Percentiles rank a stretch among this genome's conserved stretches.
Conservation (phyloP, 106 monocot genomes). For the Triglochin maritima region DNA sequence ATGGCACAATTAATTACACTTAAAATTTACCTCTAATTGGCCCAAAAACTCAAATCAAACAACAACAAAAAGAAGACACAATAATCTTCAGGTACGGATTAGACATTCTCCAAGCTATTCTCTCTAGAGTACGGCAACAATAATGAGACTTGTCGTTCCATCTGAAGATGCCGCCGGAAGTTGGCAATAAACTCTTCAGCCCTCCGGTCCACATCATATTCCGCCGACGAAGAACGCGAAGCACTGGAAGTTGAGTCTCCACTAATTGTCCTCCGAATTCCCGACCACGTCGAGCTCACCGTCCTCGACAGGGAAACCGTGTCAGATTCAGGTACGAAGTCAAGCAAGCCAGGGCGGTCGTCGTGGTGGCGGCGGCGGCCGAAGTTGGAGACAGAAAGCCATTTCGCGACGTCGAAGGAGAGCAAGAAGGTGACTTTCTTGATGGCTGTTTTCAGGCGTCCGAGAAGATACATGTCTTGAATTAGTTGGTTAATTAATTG, state of each 20-base stretch:
- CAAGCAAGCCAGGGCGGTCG: constrained; percentile 26
- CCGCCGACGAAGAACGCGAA: constrained; percentile 1
- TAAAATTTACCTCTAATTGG: too few species aligned
- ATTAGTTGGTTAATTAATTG: too few species aligned
- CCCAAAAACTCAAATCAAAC: too few species aligned
- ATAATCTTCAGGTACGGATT: background rate
- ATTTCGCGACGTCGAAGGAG: constrained; percentile 31
- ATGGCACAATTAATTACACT: too few species aligned
- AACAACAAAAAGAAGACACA: too few species aligned
- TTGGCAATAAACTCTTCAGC: constrained; percentile 46
- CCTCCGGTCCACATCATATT: constrained; percentile 43
- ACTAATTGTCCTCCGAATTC: constrained; percentile 4
- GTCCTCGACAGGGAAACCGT: background rate
- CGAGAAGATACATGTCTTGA: constrained; percentile 1
- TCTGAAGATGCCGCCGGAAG: constrained; percentile 39
- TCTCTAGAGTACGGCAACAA: constrained; percentile 31
- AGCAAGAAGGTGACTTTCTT: constrained; percentile 39
- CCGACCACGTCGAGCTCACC: constrained; percentile 6
- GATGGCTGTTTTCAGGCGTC: constrained; percentile 30
- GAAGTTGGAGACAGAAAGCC: constrained; percentile 15
- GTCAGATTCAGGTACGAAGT: constrained; percentile 14
- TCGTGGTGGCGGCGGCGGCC: constrained; percentile 14
- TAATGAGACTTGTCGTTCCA: constrained; percentile 38
- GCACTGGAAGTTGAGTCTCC: background rate
- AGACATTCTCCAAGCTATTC: background rate